These are phyloP conservation scores for Cercophora sp. DNA, from an alignment of 495 filamentous ascomycete species.

Conservation along the genomic window DNA sequence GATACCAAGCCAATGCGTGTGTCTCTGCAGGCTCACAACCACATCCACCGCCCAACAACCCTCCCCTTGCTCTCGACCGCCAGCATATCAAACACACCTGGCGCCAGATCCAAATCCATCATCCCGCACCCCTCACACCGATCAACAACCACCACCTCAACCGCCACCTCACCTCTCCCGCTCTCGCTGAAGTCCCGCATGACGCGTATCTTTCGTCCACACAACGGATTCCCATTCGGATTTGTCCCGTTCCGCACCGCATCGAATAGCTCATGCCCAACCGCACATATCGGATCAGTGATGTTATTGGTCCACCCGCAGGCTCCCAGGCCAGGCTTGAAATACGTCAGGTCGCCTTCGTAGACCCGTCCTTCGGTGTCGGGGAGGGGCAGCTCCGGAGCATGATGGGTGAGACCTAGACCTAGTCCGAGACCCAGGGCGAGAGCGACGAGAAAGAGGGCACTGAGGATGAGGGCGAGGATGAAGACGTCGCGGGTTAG, in stretches of 20 bases:
- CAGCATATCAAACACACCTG: conserved; percentile 55
- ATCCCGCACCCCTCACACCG: conserved; percentile 63
- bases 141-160: conserved; percentile 72
- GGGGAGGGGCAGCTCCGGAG: conserved; percentile 53
- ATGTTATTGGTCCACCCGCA: conserved; percentile 58
- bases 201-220: conserved; percentile 60
- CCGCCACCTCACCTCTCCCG: conserved; percentile 32
- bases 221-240: conserved; percentile 68
- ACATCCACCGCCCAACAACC: conserved; percentile 63
- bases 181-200: conserved; percentile 33
- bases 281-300: conserved; percentile 58
- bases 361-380: conserved; percentile 41
- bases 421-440: conserved; percentile 31
- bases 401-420: conserved; percentile 20
- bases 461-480: conserved; percentile 21
- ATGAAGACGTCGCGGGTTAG: conserved; percentile 24
- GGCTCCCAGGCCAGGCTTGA: conserved; percentile 62
- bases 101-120: conserved; percentile 64
- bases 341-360: conserved; percentile 70
- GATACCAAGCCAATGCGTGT: too few species aligned
- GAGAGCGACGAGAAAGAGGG: conserved; percentile 27
- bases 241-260: conserved; percentile 35
- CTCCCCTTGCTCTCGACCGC: conserved; percentile 54
- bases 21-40: too few species aligned
- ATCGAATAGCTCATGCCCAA: conserved; percentile 67